Base-by-base conservation (phyloP, 164 flowering plant species). In the Tetrastigma voinierianum region DNA sequence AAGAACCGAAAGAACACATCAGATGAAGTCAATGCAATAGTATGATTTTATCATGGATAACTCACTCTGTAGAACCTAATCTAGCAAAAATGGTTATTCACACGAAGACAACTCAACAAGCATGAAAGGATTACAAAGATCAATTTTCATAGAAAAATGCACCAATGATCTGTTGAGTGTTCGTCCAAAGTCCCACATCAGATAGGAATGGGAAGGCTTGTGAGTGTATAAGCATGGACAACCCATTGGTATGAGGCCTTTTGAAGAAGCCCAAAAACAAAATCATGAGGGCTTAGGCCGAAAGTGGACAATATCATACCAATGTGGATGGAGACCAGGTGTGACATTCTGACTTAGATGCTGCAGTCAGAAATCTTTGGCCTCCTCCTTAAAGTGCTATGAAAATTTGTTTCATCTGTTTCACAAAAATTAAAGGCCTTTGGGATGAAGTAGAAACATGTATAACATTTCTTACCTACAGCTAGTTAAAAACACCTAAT, bases 81-180 rank as follows among this genome's bases (percentile, higher is more conserved):
- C 65, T 62, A 9, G 54, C 18, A 18, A 62, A 62, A 62, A 40
- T 7, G 40, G 65, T 62, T 4, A 19, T 62, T 47, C 65, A 62
- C 10, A 44, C 65, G 0, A 62, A 62, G 40, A 47, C 65, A 1
- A n/a, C 65, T 14, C 54, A 47, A 6, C 65, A 62, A 49, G 54
- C 21, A 0, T 48, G 65, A 43, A 43, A 62, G 43, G 65, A 48
- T 13, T 62, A 47, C 14, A 46, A 21, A 62, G 25, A 32, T 7
- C 40, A 32, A 32, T 32, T 32, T 7, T 32, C 40, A 0, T 7
- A 32, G 6, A 2, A 32, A 19, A 62, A 46, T 20, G 43, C 53
- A 47, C 55, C 52, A 62, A 18, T 54, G 21, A 44, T 62, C 0
- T 62, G 47, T 48, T 54, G 21, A 20, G 21, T 62, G n/a, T n/a